phyloP scores from a whole-genome alignment of 2,329 filamentous ascomycete genomes.

The Claviceps monticola region DNA sequence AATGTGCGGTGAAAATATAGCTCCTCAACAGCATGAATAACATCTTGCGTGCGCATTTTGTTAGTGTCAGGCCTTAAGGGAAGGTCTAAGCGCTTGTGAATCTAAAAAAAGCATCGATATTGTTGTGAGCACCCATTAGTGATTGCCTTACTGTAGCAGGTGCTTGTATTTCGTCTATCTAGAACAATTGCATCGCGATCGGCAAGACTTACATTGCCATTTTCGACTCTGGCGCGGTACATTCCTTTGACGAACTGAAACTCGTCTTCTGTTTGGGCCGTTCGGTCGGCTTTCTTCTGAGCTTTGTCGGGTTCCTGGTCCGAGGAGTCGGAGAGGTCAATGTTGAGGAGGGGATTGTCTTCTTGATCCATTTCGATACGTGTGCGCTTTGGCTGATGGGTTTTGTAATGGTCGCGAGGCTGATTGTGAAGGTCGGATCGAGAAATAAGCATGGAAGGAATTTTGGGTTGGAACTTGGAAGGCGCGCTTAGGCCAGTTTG shows the following conservation, averaged over 20 bases:
- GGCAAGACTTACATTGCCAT: constrained; percentile 34
- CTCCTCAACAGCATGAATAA: constrained; percentile 43
- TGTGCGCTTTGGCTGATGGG: background rate
- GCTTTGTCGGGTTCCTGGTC: constrained; percentile 13
- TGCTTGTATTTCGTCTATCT: background rate
- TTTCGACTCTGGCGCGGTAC: constrained; percentile 37
- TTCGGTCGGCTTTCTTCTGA: constrained; percentile 16
- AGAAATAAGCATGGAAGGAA: too few relatives aligned
- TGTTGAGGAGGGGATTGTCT: constrained; percentile 16
- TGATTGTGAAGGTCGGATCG: too few relatives aligned
- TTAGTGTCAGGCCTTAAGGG: constrained; percentile 23
- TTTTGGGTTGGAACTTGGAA: too few relatives aligned
- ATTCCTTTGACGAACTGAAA: constrained; percentile 31
- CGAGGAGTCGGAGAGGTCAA: constrained; percentile 18
- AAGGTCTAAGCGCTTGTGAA: constrained; percentile 27
- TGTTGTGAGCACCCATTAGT: background rate
- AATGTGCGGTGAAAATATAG: constrained; percentile 40
- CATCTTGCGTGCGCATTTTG: constrained; percentile 35
- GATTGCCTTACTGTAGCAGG: background rate
- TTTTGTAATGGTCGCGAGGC: too few relatives aligned
- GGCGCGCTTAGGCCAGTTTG: too few relatives aligned
- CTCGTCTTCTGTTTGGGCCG: constrained; percentile 33
- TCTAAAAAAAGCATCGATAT: constrained; percentile 17
- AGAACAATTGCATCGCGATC: too few relatives aligned
- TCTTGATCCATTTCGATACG: constrained; percentile 15